Evolutionary conservation across 1,284 basidiomycete genomes (phyloP).

Genomic region (Cutaneotrichosporon spelunceum): DNA sequence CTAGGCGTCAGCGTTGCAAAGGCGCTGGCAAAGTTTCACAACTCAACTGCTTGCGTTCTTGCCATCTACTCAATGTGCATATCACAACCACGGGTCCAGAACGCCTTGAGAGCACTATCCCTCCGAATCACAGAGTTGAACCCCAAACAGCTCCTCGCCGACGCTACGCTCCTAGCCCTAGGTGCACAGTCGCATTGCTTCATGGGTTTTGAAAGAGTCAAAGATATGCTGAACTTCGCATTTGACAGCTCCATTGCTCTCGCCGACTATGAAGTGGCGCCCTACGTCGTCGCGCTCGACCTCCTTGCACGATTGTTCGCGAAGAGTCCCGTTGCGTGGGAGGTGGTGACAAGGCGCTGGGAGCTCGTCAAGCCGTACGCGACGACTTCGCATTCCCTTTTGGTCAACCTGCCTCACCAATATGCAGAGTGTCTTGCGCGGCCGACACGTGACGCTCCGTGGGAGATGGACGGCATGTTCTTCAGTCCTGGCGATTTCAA

Average conservation of each 20-base stretch:
- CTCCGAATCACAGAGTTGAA: conserved; percentile 14
- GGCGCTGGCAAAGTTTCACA: conserved; percentile 20
- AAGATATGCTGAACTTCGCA: conserved; percentile 9
- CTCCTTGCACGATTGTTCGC: conserved; percentile 21
- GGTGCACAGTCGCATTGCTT: conserved; percentile 25
- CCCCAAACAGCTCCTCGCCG: conserved; percentile 22
- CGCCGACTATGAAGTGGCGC: conserved; percentile 34
- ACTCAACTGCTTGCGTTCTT: conserved; percentile 27
- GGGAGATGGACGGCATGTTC: conserved; percentile 29
- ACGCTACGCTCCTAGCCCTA: conserved; percentile 20
- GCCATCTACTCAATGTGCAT: conserved; percentile 25
- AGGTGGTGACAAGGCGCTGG: conserved; percentile 21
- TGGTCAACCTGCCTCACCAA: conserved; percentile 31
- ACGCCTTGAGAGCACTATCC: conserved; percentile 16
- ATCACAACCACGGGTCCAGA: conserved; percentile 17
- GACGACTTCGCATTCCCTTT: conserved; percentile 14
- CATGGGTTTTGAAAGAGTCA: conserved; percentile 7
- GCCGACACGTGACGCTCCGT: conserved; percentile 15
- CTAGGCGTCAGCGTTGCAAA: conserved; percentile 29
- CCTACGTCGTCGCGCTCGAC: conserved; percentile 30
- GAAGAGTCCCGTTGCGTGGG: conserved; percentile 14
- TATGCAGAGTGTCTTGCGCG: conserved; percentile 24
- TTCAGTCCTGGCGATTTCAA: conserved; percentile 22
- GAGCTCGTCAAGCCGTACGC: conserved; percentile 27
- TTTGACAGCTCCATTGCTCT: conserved; percentile 27